Evolutionary conservation across 139 green algal genomes (phyloP), one percentile per base, ranked within the genome.

Genomic region (Desmodesmus armatus): DNA sequence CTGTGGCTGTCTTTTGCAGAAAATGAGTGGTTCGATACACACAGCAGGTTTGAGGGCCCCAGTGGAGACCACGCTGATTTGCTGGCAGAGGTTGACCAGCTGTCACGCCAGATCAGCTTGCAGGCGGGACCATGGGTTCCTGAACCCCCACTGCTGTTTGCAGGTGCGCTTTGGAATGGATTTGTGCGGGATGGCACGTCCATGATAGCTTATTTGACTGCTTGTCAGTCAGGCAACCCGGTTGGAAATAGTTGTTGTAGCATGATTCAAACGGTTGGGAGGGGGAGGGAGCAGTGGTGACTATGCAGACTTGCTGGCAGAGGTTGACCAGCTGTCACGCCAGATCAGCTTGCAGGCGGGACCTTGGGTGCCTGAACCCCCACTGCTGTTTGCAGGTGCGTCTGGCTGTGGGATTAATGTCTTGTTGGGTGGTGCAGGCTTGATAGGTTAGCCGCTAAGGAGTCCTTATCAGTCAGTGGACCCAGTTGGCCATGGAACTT

Each of bases 301-400:
- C 47, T 55, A 7, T 55, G 9, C 47, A 55, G 47, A 13, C 9
- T 55, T 55, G 47, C 47, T 55, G 51, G 74, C 51, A 19, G 76
- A 80, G 33, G 73, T 80, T 3, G 73, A 80, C 3, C 19, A 63
- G 44, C 53, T 80, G 73, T 47, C 67, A 15, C 66, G 47, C 31
- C 47, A 80, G 49, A 47, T 80, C 17, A 31, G n/a, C 4, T 23
- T 31, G 21, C 19, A 6, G 1, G 67, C 53, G 13, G 73, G 47
- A 23, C 76, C 53, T 5, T 71, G 53, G 76, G n/a, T 82, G 40
- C 76, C 76, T 58, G 76, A 82, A 15, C 53, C 76, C 2, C 76
- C 76, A 37, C 76, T 82, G 53, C 5, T 37, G 23, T 82, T 71
- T 55, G 76, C 53, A 82, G 76, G 55, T 72, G n/a, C 21, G 51